Conservation (phyloP, 2,329 filamentous ascomycete genomes). For the Thelonectria blattea region DNA sequence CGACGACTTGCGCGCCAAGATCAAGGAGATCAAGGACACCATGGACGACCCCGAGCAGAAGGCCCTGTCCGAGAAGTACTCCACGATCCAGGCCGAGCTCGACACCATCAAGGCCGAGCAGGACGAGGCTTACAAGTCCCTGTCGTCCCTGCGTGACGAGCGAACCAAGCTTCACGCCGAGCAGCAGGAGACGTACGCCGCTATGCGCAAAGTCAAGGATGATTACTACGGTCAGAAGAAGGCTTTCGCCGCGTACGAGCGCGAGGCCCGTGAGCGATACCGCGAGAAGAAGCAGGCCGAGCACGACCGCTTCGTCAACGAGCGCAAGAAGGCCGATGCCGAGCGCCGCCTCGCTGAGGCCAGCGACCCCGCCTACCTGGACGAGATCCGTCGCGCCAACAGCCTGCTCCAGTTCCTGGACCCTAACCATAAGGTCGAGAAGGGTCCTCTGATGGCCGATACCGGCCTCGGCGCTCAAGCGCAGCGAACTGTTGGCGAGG, state of each 20-base stretch:
- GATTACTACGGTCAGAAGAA: constrained; percentile 82
- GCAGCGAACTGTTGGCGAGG: constrained; percentile 82
- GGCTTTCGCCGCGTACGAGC: constrained; percentile 83
- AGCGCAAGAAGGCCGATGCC: constrained; percentile 77
- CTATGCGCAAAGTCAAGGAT: constrained; percentile 87
- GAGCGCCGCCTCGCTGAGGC: constrained; percentile 80
- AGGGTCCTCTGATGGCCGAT: constrained; percentile 66
- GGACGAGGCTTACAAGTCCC: constrained; percentile 86
- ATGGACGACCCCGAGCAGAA: constrained; percentile 92
- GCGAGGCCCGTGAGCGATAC: constrained; percentile 76
- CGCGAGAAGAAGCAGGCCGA: constrained; percentile 83
- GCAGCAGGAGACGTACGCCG: constrained; percentile 84
- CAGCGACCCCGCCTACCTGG: constrained; percentile 84
- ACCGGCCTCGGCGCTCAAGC: constrained; percentile 80
- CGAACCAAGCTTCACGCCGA: constrained; percentile 81
- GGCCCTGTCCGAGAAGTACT: constrained; percentile 86
- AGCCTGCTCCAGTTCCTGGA: constrained; percentile 91
- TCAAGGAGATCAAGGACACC: constrained; percentile 85
- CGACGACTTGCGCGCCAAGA: constrained; percentile 83
- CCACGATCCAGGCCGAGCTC: constrained; percentile 83
- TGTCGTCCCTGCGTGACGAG: constrained; percentile 85
- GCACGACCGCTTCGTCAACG: constrained; percentile 73
- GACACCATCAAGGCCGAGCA: constrained; percentile 91
- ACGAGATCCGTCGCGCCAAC: constrained; percentile 90
- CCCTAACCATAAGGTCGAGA: constrained; percentile 72